Percentiles rank a stretch among this genome's conserved stretches.
Evolutionary conservation across 2,329 filamentous ascomycete species (phyloP).

Genomic region (Alternaria gaisen): DNA sequence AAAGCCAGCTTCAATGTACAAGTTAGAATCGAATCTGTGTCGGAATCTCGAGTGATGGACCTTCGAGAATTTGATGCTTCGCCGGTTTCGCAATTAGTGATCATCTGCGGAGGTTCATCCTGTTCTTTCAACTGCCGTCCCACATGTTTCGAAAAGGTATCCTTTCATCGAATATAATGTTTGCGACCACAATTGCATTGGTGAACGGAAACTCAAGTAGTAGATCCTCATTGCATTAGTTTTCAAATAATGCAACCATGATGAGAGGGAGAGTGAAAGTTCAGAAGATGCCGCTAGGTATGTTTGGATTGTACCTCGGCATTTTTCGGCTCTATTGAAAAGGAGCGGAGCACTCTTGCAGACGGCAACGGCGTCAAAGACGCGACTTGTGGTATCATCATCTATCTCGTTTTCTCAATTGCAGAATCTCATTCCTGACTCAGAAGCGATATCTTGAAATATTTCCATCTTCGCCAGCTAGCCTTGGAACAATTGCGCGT

Average conservation of each 20-base stretch:
- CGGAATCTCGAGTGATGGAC: neutral
- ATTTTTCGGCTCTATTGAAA: slow-evolving; percentile 30
- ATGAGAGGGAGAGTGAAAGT: slow-evolving; percentile 24
- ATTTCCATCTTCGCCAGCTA: neutral
- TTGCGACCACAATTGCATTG: neutral
- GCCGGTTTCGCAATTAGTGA: neutral
- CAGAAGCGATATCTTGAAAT: neutral
- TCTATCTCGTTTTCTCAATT: neutral
- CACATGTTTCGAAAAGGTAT: neutral
- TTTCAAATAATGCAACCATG: neutral
- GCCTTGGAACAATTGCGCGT: neutral
- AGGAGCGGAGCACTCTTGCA: slow-evolving; percentile 18
- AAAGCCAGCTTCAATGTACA: neutral
- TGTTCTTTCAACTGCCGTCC: neutral
- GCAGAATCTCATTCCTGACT: neutral
- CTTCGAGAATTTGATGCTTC: neutral
- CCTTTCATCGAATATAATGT: neutral
- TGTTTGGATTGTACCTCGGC: slow-evolving; percentile 28
- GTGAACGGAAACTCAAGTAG: neutral
- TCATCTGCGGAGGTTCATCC: neutral
- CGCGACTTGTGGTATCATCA: neutral
- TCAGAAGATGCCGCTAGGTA: slow-evolving; percentile 19
- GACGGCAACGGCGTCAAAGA: neutral
- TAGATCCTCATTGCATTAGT: neutral
- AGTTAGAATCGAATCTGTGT: neutral